A percentile compares a stretch with the other conserved stretches of the same genome.
phyloP scores from a whole-genome alignment of 495 filamentous ascomycete genomes.

The Aspergillus nidulans region DNA sequence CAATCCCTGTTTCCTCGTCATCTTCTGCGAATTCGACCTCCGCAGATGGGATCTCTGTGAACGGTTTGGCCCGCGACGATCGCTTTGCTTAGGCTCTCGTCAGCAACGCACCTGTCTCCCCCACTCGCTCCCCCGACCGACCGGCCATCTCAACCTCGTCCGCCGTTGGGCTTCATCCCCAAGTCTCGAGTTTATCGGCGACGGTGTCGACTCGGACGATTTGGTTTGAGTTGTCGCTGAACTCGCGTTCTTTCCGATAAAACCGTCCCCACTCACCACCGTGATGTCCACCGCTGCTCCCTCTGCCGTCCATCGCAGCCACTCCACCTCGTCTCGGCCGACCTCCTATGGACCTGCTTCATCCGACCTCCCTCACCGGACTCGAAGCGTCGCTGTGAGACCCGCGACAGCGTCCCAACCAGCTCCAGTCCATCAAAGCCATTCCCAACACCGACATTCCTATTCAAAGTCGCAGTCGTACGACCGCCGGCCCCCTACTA shows the following conservation, averaged over 20 bases:
- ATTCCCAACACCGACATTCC: conserved; percentile 28
- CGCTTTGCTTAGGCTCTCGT: conserved; percentile 18
- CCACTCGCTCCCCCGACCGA: conserved; percentile 23
- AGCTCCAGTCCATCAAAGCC: conserved; percentile 26
- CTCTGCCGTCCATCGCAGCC: conserved; percentile 46
- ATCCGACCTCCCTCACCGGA: conserved; percentile 53
- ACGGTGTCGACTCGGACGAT: conserved; percentile 12
- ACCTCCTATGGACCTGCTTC: conserved; percentile 39
- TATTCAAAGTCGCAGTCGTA: conserved; percentile 50
- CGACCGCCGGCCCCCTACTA: conserved; percentile 45
- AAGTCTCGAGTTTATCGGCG: conserved; percentile 13
- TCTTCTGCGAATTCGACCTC: conserved; percentile 4
- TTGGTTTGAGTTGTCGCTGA: conserved; percentile 21
- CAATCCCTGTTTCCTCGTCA: conserved; percentile 13
- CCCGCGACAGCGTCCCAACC: conserved; percentile 37
- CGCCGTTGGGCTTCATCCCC: conserved; percentile 15
- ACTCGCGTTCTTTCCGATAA: conserved; percentile 12
- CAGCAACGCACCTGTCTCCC: conserved; percentile 19
- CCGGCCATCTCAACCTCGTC: conserved; percentile 8
- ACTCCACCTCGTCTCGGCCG: conserved; percentile 51
- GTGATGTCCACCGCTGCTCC: conserved; percentile 51
- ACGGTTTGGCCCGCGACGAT: conserved; percentile 10
- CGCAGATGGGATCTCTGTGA: conserved; percentile 15
- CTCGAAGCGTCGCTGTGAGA: conserved; percentile 50
- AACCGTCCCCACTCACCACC: conserved; percentile 14